Evolutionary conservation across 345 rosid genomes (phyloP).

Genomic region (Syzygium grande): DNA sequence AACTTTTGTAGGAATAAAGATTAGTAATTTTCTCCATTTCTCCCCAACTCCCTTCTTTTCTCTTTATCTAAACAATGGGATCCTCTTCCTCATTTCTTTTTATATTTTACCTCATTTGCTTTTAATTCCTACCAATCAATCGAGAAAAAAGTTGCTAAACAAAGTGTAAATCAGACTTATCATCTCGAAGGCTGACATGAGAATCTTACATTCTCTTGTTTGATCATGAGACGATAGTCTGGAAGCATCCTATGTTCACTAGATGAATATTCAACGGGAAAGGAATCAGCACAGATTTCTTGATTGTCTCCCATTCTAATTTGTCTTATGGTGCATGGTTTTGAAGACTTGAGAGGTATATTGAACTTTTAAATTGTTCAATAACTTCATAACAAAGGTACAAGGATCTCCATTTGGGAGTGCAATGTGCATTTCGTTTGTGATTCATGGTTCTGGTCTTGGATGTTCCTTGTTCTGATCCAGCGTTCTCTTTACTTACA

Average conservation of each 20-base stretch:
- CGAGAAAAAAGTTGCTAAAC: neutral
- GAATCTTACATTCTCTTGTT: neutral
- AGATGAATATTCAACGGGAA: neutral
- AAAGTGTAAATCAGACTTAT: neutral
- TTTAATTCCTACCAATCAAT: neutral
- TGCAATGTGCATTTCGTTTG: neutral
- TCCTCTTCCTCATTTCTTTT: neutral
- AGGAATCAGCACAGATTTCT: neutral
- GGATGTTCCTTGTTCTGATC: neutral
- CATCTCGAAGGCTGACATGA: neutral
- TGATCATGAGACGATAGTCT: neutral
- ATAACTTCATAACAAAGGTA: neutral
- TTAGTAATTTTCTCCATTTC: neutral
- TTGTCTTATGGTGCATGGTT: neutral
- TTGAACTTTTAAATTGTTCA: neutral
- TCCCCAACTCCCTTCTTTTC: neutral
- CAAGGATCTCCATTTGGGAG: neutral
- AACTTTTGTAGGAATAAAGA: neutral
- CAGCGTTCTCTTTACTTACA: neutral
- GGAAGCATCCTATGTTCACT: neutral
- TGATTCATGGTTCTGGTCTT: neutral
- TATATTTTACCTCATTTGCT: neutral
- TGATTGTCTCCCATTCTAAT: neutral
- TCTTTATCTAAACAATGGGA: neutral
- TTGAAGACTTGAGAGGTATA: neutral